phyloP scores from a whole-genome alignment of 2,329 filamentous ascomycete species.

The Beauveria australis region DNA sequence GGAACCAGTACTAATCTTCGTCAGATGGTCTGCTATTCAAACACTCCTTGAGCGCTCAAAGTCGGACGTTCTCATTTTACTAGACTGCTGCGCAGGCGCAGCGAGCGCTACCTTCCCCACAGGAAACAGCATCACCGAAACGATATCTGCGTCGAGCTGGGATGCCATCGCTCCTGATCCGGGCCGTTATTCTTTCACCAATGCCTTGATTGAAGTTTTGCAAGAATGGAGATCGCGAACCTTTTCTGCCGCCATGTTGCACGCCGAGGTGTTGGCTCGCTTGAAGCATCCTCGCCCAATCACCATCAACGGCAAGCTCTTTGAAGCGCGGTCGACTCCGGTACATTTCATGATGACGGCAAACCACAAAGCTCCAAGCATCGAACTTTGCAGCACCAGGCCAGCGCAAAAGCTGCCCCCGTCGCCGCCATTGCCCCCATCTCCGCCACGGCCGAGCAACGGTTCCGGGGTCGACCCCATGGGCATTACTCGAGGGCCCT shows the following conservation, averaged over 20 bases:
- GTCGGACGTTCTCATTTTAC: conserved; percentile 49
- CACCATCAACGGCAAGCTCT: conserved; percentile 48
- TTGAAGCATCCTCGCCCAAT: conserved; percentile 52
- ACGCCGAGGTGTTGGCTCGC: conserved; percentile 51
- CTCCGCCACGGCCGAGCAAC: conserved; percentile 22
- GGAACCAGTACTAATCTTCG: conserved; percentile 4
- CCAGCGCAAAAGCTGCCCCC: conserved; percentile 23
- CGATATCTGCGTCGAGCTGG: conserved; percentile 54
- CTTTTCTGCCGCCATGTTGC: conserved; percentile 53
- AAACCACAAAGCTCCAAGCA: conserved; percentile 50
- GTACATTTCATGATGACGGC: conserved; percentile 58
- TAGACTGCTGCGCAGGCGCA: conserved; percentile 53
- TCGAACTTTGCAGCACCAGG: conserved; percentile 38
- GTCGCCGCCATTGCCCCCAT: conserved; percentile 21
- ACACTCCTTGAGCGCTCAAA: conserved; percentile 48
- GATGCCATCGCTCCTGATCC: conserved; percentile 53
- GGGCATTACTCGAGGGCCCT: conserved; percentile 19
- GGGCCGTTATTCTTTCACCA: conserved; percentile 52
- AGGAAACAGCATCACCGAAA: conserved; percentile 52
- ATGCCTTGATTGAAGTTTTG: conserved; percentile 50
- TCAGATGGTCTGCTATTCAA: conserved; percentile 52
- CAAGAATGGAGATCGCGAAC: conserved; percentile 46
- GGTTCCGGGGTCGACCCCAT: conserved; percentile 11
- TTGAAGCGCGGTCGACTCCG: conserved; percentile 50
- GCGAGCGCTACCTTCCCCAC: conserved; percentile 52